Percentiles rank a stretch among this genome's conserved stretches.
These are phyloP conservation scores for Abelmoschus esculentus DNA, from an alignment of 345 rosid species.

Conservation along the genomic window DNA sequence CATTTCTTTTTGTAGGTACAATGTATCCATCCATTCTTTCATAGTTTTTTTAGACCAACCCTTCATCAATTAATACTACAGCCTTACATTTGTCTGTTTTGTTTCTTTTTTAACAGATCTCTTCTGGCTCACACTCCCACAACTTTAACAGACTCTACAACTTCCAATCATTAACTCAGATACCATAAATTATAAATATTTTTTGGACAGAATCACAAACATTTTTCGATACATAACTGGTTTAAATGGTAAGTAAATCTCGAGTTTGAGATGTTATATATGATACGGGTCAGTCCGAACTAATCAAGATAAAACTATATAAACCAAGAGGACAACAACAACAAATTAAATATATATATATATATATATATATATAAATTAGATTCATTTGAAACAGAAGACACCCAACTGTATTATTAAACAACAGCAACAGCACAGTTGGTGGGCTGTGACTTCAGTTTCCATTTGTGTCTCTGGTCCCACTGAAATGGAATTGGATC, in stretches of 20 bases:
- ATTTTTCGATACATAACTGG: too few relatives aligned
- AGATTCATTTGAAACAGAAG: neutral
- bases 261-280: too few relatives aligned
- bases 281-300: too few relatives aligned
- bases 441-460: neutral
- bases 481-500: neutral
- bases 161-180: constrained; percentile 33
- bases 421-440: neutral
- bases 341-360: neutral
- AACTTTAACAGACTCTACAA: neutral
- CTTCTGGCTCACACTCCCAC: neutral
- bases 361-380: neutral
- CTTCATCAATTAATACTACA: neutral
- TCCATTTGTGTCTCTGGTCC: neutral
- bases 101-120: neutral
- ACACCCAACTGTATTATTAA: neutral
- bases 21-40: constrained; percentile 7
- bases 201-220: neutral
- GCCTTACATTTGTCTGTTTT: neutral
- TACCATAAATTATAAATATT: constrained; percentile 8
- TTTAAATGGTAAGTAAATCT: too few relatives aligned
- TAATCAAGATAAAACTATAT: too few relatives aligned
- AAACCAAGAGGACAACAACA: too few relatives aligned
- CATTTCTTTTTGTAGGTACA: neutral
- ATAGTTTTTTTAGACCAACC: neutral